Evolutionary conservation across 768 basidiomycete genomes (phyloP), one percentile per base, ranked within the genome.

Genomic region (Tylopilus vinaceipallidus): DNA sequence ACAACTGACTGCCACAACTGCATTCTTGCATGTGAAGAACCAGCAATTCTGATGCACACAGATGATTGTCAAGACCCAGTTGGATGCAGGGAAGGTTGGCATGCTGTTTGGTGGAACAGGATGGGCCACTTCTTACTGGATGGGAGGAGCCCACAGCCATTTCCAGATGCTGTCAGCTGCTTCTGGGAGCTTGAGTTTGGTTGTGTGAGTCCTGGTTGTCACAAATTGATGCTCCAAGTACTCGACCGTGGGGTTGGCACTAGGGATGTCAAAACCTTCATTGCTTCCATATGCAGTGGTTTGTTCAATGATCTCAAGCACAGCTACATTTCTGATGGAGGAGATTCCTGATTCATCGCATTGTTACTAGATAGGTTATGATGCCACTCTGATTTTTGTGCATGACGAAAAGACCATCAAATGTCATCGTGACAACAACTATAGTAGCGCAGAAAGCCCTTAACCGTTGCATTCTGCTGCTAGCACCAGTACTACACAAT

Each of bases 91-190:
- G 26, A 38, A 5, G 45, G 38, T 27, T 46, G 45, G 36, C 43
- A 22, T 13, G 0, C 12, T 2, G 36, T 30, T 2, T 46, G 45
- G 46, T 62, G 56, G 58, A 60, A 57, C 26, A 53, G 54, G 1
- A 62, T 60, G 52, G 58, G 53, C 1, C 34, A 47, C 0, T 62
- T 49, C 22, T 38, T 64, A 9, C 48, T 64, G 6, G 53, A 64
- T 36, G 53, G 56, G 2, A 35, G 50, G 10, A 56, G 56, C 23
- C 52, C 53, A 3, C 52, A 51, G 24, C 42, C 54, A 10, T 64
- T 43, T 17, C 6, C 3, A 3, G 29, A 9, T 12, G 52, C 56
- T 7, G 27, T 61, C 3, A 11, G 54, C 11, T 45, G 9, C 3
- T 59, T 63, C 22, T 33, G 50, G 26, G 23, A 37, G 3, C 16